These are phyloP conservation scores for Tulasnella sp. DNA, from an alignment of 768 basidiomycete species.

Conservation along the genomic window DNA sequence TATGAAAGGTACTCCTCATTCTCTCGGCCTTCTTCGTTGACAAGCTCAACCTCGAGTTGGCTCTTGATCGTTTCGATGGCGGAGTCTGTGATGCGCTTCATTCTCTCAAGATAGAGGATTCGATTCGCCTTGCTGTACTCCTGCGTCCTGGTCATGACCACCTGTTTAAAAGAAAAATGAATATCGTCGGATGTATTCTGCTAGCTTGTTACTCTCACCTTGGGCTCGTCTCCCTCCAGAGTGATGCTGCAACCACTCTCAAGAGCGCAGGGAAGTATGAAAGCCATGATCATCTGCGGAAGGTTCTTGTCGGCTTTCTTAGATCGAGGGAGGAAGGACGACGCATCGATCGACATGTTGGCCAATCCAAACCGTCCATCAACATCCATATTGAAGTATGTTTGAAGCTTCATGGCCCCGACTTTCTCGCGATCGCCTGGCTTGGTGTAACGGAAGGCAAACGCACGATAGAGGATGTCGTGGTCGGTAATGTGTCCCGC, in stretches of 20 bases:
- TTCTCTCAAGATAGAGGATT: not conserved
- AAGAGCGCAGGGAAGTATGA: slow-evolving; percentile 17
- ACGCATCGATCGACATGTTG: slow-evolving; percentile 24
- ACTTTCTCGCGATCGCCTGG: slow-evolving; percentile 14
- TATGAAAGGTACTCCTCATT: slow-evolving; percentile 17
- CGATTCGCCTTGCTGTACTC: not conserved
- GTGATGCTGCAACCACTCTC: slow-evolving; percentile 18
- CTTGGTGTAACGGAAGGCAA: slow-evolving; percentile 21
- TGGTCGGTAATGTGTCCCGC: slow-evolving; percentile 24
- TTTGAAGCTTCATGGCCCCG: slow-evolving; percentile 26
- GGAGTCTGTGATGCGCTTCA: not conserved
- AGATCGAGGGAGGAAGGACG: slow-evolving; percentile 24
- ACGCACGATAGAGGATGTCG: slow-evolving; percentile 21
- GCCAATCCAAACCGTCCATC: slow-evolving; percentile 19
- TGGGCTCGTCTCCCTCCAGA: slow-evolving; percentile 20
- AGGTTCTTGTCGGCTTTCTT: not conserved
- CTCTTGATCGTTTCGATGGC: not conserved
- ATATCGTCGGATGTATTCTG: slow-evolving; percentile 6
- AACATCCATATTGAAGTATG: not conserved
- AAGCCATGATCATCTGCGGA: slow-evolving; percentile 19
- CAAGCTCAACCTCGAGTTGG: not conserved
- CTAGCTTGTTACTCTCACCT: slow-evolving; percentile 17
- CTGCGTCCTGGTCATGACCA: slow-evolving; percentile 11
- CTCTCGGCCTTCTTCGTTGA: not conserved
- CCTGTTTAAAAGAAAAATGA: not conserved